Base-by-base conservation (phyloP, 108 stramenopile species). In the Cyclotella atomus region DNA sequence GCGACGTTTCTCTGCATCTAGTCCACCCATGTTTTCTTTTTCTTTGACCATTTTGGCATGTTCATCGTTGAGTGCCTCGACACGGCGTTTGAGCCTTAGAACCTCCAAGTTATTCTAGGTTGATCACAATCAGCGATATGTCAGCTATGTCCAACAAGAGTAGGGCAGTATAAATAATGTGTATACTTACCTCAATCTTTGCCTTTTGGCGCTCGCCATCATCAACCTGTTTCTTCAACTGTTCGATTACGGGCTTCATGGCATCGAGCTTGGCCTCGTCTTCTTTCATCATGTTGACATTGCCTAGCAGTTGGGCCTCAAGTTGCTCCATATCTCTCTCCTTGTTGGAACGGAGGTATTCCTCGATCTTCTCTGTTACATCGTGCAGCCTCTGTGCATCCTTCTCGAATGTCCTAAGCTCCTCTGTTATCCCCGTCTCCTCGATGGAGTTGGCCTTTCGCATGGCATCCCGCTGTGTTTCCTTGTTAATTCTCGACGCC, bases 21-120 rank as follows among this genome's bases (percentile, higher is more conserved):
- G 72, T 20, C 83, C 85, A 16, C 85, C 88, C 50, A 89, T 76
- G 2, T 45, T 9, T 29, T 63, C 45, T 9, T 68, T 43, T 53
- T 88, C 87, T 33, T 75, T 79, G 56, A 87, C 73, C 35, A 87
- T 45, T 5, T 74, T 63, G 7, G 46, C 6, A 47, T 3, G 7
- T 17, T 65, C 64, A 29, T 25, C 45, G 19, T 14, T 49, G 12
- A 65, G 1, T 28, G 28, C 64, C 0, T 68, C 43, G 23, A 83
- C 66, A 12, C 61, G 61, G 17, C 64, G 41, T 24, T 47, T 50
- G 15, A 76, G 35, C n/a, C 81, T 68, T 25, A 94, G 59, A 7
- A 92, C 43, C 10, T 89, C 70, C 20, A 97, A 76, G 61, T 90
- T 95, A 35, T 86, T 79, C 70, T 85, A 61, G 46, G 68, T 47